Percentiles rank a stretch among this genome's conserved stretches.
Conservation (phyloP, 108 stramenopile species). For the Nitzschia inconspicua region DNA sequence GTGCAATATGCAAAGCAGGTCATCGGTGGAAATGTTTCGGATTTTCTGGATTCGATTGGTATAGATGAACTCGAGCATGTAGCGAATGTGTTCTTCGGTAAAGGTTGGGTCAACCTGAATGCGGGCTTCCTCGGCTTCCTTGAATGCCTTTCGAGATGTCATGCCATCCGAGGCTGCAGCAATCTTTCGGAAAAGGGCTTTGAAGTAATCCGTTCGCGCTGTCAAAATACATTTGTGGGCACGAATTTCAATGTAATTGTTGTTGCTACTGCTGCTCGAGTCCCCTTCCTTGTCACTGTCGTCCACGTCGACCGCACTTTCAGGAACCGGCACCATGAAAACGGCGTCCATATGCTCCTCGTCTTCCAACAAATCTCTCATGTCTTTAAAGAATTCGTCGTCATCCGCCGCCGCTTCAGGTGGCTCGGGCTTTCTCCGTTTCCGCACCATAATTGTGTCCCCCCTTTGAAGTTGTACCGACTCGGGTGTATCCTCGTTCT, state of each 20-base stretch:
- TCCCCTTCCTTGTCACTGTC: constrained; percentile 20
- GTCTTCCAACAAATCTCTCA: constrained; percentile 82
- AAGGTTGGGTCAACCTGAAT: constrained; percentile 78
- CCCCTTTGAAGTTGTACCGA: constrained; percentile 87
- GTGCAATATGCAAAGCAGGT: constrained; percentile 72
- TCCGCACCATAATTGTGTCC: constrained; percentile 91
- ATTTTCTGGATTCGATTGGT: constrained; percentile 86
- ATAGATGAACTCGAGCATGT: constrained; percentile 94
- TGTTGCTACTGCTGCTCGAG: constrained; percentile 10
- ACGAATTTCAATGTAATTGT: constrained; percentile 50
- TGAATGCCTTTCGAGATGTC: constrained; percentile 39
- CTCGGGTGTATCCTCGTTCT: constrained; percentile 92
- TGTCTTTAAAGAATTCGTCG: constrained; percentile 84
- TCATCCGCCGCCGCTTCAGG: constrained; percentile 86
- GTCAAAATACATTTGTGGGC: constrained; percentile 96
- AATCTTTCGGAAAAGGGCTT: constrained; percentile 90
- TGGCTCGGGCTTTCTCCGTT: constrained; percentile 67
- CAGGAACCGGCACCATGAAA: constrained; percentile 57
- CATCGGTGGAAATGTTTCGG: constrained; percentile 55
- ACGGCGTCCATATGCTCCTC: constrained; percentile 87
- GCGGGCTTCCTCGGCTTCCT: constrained; percentile 66
- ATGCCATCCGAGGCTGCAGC: constrained; percentile 19
- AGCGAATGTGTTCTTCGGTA: constrained; percentile 73
- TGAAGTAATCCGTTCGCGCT: constrained; percentile 96
- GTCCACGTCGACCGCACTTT: constrained; percentile 16